These are phyloP conservation scores for Curvularia lunata DNA, from an alignment of 2,329 filamentous ascomycete genomes.

Conservation along the genomic window DNA sequence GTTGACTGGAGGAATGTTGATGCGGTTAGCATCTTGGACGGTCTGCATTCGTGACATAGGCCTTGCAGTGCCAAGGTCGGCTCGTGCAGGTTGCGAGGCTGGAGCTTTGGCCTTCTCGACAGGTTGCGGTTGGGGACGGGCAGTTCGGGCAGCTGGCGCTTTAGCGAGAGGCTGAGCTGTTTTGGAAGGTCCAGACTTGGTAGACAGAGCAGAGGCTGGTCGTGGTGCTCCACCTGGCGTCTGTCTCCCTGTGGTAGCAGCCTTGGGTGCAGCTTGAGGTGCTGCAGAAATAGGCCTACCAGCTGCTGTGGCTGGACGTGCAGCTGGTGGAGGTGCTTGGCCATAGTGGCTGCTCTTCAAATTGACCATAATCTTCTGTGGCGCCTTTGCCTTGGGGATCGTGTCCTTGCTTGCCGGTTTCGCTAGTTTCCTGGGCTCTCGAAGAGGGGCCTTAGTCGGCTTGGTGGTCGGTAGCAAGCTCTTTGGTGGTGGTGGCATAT, in stretches of 20 bases:
- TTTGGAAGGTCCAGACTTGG: conserved; percentile 31
- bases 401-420: conserved; percentile 67
- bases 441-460: conserved; percentile 38
- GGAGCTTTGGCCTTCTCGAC: conserved; percentile 70
- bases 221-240: conserved; percentile 41
- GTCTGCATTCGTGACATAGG: conserved; percentile 67
- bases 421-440: conserved; percentile 57
- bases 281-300: conserved; percentile 34
- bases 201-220: conserved; percentile 40
- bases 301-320: conserved; percentile 56
- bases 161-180: conserved; percentile 32
- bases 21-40: conserved; percentile 66
- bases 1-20: conserved; percentile 61
- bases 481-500: conserved; percentile 68
- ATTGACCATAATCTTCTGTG: conserved; percentile 68
- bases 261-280: conserved; percentile 29
- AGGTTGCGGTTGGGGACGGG: conserved; percentile 52
- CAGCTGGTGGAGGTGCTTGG: conserved; percentile 58
- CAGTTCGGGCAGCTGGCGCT: conserved; percentile 34
- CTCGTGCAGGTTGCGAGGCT: conserved; percentile 50
- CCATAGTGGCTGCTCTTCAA: conserved; percentile 61
- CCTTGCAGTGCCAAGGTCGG: conserved; percentile 58
- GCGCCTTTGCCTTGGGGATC: conserved; percentile 66
- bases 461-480: conserved; percentile 58
- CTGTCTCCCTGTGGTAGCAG: conserved; percentile 61